phyloP scores from a whole-genome alignment of 2,329 filamentous ascomycete genomes.

The Rutstroemia sp. region DNA sequence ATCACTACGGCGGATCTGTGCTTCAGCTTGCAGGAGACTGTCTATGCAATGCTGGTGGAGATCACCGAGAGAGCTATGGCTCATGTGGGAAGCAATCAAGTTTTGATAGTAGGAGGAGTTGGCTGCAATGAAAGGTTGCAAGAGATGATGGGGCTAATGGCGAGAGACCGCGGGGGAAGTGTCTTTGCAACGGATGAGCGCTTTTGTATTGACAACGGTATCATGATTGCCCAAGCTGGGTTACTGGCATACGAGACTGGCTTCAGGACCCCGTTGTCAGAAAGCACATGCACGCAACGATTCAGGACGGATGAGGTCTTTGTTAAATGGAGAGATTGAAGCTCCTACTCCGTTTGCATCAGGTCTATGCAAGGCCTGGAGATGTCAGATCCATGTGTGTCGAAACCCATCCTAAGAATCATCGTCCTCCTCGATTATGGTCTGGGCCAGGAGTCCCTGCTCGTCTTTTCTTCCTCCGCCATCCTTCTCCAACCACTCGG shows the following conservation, averaged over 20 bases:
- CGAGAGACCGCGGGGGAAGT: slow-evolving; percentile 74
- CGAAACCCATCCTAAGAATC: slow-evolving; percentile 37
- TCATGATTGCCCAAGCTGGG: slow-evolving; percentile 98
- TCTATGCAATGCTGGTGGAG: slow-evolving; percentile 95
- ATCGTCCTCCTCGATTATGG: slow-evolving; percentile 67
- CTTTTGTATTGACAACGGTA: slow-evolving; percentile 98
- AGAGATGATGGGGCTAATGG: slow-evolving; percentile 98
- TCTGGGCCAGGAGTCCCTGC: slow-evolving; percentile 51
- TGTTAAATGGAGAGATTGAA: slow-evolving; percentile 65
- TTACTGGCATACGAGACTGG: slow-evolving; percentile 78
- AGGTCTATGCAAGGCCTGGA: slow-evolving; percentile 31
- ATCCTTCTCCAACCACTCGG: slow-evolving; percentile 26
- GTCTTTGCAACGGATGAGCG: slow-evolving; percentile 94
- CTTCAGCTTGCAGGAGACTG: slow-evolving; percentile 90
- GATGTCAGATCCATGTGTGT: slow-evolving; percentile 34
- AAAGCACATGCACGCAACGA: slow-evolving; percentile 78
- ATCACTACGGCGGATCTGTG: slow-evolving; percentile 82
- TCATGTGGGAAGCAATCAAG: slow-evolving; percentile 84
- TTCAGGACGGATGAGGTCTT: slow-evolving; percentile 79
- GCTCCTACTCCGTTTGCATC: background rate
- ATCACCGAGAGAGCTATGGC: slow-evolving; percentile 99
- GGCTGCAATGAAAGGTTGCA: slow-evolving; percentile 92
- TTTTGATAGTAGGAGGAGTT: slow-evolving; percentile 91
- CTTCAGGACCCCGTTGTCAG: slow-evolving; percentile 66
- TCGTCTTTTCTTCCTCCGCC: slow-evolving; percentile 19